Conservation (phyloP, 192 early-diverging fungal genomes). For the Entophlyctis luteolus region DNA sequence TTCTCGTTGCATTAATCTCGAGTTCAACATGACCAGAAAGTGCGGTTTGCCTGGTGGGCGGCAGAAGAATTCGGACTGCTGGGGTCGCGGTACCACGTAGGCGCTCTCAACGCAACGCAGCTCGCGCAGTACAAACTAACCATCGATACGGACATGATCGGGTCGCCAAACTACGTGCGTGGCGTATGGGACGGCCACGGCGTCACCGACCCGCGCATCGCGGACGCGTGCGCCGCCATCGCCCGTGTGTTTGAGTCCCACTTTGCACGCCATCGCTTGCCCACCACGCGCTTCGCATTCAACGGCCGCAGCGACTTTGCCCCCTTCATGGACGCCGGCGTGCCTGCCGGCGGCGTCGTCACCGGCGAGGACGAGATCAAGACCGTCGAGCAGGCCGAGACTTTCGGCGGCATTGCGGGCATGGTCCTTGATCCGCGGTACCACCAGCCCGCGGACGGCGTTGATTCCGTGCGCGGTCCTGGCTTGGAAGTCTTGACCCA, state of each 20-base stretch:
- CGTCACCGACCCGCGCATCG: not conserved
- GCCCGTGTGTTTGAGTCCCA: slow-evolving; percentile 30
- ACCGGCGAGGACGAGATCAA: slow-evolving; percentile 43
- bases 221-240: not conserved
- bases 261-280: slow-evolving; percentile 16
- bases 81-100: slow-evolving; percentile 42
- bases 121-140: slow-evolving; percentile 26
- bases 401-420: slow-evolving; percentile 32
- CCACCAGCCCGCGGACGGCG: slow-evolving; percentile 28
- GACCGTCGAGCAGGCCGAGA: slow-evolving; percentile 17
- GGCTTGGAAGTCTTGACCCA: slow-evolving; percentile 23
- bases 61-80: slow-evolving; percentile 35
- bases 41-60: slow-evolving; percentile 40
- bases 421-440: slow-evolving; percentile 34
- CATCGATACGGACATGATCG: slow-evolving; percentile 46
- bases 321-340: slow-evolving; percentile 29
- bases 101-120: slow-evolving; percentile 26
- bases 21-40: slow-evolving; percentile 23
- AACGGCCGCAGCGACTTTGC: slow-evolving; percentile 39
- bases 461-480: slow-evolving; percentile 12
- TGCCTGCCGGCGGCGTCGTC: slow-evolving; percentile 39
- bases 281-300: slow-evolving; percentile 26
- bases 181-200: slow-evolving; percentile 33
- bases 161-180: slow-evolving; percentile 44
- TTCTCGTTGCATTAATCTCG: not conserved